Evolutionary conservation across 192 early-diverging fungal genomes (phyloP).

Genomic region (Podila horticola): DNA sequence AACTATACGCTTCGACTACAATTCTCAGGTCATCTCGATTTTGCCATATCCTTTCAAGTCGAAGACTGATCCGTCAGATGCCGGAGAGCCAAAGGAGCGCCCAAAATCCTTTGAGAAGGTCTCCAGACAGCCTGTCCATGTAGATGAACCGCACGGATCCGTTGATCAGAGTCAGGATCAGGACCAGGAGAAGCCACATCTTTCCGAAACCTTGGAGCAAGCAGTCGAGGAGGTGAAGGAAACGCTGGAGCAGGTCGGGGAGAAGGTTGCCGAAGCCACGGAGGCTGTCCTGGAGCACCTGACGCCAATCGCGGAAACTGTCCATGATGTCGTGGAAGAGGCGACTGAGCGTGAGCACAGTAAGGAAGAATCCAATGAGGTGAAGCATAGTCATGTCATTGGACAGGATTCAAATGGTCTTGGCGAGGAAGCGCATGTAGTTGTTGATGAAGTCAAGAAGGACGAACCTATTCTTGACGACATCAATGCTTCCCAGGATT

Average conservation of each 20-base stretch:
- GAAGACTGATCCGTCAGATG: neutral
- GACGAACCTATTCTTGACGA: neutral
- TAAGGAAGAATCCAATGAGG: neutral
- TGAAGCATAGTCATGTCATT: neutral
- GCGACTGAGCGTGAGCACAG: neutral
- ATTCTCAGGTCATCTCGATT: conserved; percentile 28
- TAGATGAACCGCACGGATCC: neutral
- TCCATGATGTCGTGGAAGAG: conserved; percentile 1
- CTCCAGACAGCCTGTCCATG: conserved; percentile 26
- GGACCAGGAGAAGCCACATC: neutral
- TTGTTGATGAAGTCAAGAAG: neutral
- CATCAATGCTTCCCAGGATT: conserved; percentile 7
- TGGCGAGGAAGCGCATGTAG: neutral
- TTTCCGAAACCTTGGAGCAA: neutral
- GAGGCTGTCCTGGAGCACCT: neutral
- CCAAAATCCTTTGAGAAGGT: neutral
- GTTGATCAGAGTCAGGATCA: neutral
- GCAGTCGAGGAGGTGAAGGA: conserved; percentile 7
- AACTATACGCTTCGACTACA: neutral
- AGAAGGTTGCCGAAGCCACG: conserved; percentile 10
- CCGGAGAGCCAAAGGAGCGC: neutral
- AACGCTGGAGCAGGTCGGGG: neutral
- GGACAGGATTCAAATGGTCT: neutral
- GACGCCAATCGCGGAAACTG: conserved; percentile 6
- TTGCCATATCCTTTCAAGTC: conserved; percentile 42